Conservation (phyloP, 805 yeast genomes). For the Zygosaccharomyces lentus region DNA sequence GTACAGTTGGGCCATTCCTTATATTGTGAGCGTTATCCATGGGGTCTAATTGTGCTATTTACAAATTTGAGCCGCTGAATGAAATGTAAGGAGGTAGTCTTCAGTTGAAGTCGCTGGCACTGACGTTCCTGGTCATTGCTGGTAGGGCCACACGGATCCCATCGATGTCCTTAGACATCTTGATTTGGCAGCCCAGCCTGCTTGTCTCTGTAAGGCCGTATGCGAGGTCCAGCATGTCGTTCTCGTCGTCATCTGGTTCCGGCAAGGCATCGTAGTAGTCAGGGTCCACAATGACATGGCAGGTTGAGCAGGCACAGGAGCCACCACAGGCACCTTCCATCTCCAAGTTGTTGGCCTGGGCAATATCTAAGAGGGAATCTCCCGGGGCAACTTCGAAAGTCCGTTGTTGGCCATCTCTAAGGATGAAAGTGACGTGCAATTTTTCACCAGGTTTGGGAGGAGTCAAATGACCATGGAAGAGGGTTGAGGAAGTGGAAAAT, state of each 20-base stretch:
- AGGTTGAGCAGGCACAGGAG: slow-evolving; percentile 97
- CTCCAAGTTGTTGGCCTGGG: slow-evolving; percentile 87
- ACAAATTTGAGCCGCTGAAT: background rate
- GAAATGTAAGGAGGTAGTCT: background rate
- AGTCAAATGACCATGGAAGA: slow-evolving; percentile 77
- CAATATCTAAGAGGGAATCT: slow-evolving; percentile 86
- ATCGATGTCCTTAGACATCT: slow-evolving; percentile 84
- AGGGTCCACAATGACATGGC: slow-evolving; percentile 95
- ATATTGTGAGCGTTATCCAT: background rate
- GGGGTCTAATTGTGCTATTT: slow-evolving; percentile 1
- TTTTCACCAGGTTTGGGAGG: slow-evolving; percentile 95
- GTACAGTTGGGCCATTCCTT: background rate
- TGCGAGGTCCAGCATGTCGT: slow-evolving; percentile 96
- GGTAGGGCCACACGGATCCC: slow-evolving; percentile 95
- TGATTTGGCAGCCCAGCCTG: slow-evolving; percentile 89
- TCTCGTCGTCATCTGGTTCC: slow-evolving; percentile 96
- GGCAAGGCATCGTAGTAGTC: slow-evolving; percentile 86
- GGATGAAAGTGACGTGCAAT: slow-evolving; percentile 75
- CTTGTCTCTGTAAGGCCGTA: slow-evolving; percentile 97
- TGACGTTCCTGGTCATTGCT: slow-evolving; percentile 93
- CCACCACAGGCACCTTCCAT: slow-evolving; percentile 99
- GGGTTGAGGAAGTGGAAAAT: slow-evolving; percentile 22
- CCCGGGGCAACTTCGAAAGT: slow-evolving; percentile 87
- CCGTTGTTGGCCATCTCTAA: slow-evolving; percentile 84
- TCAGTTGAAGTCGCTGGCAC: slow-evolving; percentile 67